A percentile compares a stretch with the other conserved stretches of the same genome.
phyloP scores from a whole-genome alignment of 169 alveolate species.

The Blepharisma undulans region DNA sequence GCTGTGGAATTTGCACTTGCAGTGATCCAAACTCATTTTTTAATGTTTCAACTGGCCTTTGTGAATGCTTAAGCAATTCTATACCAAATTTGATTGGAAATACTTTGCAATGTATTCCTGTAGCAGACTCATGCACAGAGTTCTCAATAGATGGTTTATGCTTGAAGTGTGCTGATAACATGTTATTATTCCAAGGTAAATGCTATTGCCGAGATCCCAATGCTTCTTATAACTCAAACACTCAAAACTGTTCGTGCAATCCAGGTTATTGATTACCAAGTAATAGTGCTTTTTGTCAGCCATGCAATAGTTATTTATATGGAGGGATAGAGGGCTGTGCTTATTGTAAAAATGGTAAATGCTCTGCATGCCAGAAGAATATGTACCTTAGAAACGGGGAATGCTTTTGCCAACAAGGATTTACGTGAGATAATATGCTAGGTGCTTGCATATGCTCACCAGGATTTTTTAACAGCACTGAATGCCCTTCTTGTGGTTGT shows the following conservation, averaged over 20 bases:
- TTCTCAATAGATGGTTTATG: neutral
- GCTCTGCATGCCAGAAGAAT: neutral
- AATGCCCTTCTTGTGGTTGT: neutral
- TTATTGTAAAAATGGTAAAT: neutral
- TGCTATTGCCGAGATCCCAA: neutral
- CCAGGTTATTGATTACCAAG: neutral
- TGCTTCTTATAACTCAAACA: neutral
- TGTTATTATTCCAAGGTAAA: neutral
- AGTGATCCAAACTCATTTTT: neutral
- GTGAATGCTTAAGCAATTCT: neutral
- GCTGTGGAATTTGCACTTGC: neutral
- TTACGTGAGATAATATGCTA: neutral
- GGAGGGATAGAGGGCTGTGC: neutral
- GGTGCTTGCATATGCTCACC: neutral
- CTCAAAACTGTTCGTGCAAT: neutral
- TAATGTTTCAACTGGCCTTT: neutral
- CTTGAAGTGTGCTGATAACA: neutral
- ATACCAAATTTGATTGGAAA: neutral
- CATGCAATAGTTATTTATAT: neutral
- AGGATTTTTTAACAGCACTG: neutral
- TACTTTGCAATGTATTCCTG: neutral
- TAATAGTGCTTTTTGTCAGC: neutral
- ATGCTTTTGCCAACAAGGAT: too few relatives aligned
- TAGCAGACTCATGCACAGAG: neutral
- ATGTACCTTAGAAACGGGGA: too few relatives aligned